A percentile compares a stretch with the other conserved stretches of the same genome.
These are phyloP conservation scores for Prunus fruticosa DNA, from an alignment of 306 rosid species.

Conservation along the genomic window DNA sequence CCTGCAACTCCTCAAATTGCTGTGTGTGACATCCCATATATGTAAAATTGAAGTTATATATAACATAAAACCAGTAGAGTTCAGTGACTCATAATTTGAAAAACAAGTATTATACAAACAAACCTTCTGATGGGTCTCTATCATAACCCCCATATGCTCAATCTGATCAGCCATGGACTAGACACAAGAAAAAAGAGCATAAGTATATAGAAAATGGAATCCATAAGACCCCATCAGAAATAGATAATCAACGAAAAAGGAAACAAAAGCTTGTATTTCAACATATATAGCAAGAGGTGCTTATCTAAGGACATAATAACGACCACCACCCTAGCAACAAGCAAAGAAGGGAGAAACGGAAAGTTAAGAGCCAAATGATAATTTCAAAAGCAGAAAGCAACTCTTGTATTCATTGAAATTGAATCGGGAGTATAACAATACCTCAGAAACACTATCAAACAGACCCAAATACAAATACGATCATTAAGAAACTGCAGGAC, in stretches of 20 bases:
- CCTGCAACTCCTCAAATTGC: conserved; percentile 78
- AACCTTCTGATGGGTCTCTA: conserved; percentile 86
- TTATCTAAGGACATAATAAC: neutral
- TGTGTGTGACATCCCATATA: conserved; percentile 27
- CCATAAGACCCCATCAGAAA: neutral
- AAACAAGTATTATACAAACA: neutral
- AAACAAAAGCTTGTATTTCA: neutral
- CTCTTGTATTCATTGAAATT: neutral
- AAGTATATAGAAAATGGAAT: neutral
- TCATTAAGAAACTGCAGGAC: conserved; percentile 1
- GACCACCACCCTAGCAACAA: neutral
- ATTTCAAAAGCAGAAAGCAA: neutral
- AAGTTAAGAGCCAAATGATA: neutral
- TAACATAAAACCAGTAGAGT: neutral
- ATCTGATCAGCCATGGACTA: conserved; percentile 94
- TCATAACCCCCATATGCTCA: conserved; percentile 74
- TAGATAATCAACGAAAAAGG: neutral
- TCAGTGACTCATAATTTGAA: neutral
- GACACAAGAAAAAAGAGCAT: conserved; percentile 19
- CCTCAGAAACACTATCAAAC: neutral
- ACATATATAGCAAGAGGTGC: neutral
- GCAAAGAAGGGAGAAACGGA: neutral
- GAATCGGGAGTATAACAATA: neutral
- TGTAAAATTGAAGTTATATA: conserved; percentile 11
- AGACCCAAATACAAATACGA: neutral